Percentiles rank a stretch among this genome's conserved stretches.
These are phyloP conservation scores for Platanthera zijinensis DNA, from an alignment of 106 monocot genomes.

Conservation along the genomic window DNA sequence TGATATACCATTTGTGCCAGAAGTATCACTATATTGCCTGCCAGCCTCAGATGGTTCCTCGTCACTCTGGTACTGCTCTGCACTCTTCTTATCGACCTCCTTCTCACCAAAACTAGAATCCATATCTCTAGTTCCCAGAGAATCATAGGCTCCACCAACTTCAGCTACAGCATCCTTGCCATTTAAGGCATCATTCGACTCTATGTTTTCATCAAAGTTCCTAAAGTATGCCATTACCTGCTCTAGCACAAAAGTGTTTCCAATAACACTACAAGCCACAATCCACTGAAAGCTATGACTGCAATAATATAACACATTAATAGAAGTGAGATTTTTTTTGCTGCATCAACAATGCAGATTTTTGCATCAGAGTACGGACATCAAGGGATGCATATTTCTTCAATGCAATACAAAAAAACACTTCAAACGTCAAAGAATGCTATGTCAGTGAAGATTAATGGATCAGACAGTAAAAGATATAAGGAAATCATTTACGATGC, in stretches of 20 bases:
- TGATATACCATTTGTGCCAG: conserved; percentile 24
- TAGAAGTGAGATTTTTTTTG: neutral
- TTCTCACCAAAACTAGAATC: conserved; percentile 45
- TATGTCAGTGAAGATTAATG: neutral
- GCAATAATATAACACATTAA: conserved; percentile 3
- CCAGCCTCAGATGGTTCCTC: conserved; percentile 36
- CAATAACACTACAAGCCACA: neutral
- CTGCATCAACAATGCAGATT: neutral
- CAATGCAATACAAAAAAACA: neutral
- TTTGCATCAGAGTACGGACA: neutral
- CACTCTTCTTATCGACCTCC: conserved; percentile 36
- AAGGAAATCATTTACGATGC: neutral
- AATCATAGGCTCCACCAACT: conserved; percentile 26
- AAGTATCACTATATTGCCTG: conserved; percentile 30
- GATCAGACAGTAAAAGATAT: neutral
- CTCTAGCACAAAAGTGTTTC: conserved; percentile 19
- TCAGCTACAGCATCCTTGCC: conserved; percentile 53
- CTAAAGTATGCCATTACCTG: conserved; percentile 69
- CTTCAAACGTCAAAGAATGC: neutral
- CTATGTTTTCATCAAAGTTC: conserved; percentile 41
- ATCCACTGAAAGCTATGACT: conserved; percentile 8
- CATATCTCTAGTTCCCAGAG: conserved; percentile 33
- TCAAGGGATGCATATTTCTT: neutral
- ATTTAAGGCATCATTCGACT: conserved; percentile 62
- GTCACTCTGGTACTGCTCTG: conserved; percentile 38